phyloP scores from a whole-genome alignment of 2,329 filamentous ascomycete species.

The Madurella mycetomatis region DNA sequence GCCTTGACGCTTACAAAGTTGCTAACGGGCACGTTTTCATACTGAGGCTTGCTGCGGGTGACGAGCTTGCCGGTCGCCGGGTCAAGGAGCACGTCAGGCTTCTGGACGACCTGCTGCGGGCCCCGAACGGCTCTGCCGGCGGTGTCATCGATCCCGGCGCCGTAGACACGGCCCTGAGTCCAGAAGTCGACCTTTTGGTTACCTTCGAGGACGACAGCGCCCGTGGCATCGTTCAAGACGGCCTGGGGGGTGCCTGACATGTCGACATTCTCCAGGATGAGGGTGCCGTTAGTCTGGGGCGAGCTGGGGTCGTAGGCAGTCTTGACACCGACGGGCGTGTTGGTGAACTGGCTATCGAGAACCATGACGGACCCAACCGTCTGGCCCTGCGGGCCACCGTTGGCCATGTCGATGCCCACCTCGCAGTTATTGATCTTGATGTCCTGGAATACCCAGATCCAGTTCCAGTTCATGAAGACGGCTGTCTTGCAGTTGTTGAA shows the following conservation, averaged over 20 bases:
- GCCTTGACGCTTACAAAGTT: slow-evolving; percentile 80
- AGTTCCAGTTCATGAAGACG: slow-evolving; percentile 89
- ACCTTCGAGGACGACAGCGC: slow-evolving; percentile 60
- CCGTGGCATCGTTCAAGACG: slow-evolving; percentile 55
- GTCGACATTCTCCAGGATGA: slow-evolving; percentile 87
- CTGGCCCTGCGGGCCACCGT: slow-evolving; percentile 56
- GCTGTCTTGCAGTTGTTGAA: slow-evolving; percentile 81
- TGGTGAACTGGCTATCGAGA: slow-evolving; percentile 72
- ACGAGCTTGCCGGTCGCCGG: slow-evolving; percentile 62
- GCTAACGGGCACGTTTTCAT: slow-evolving; percentile 60
- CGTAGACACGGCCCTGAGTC: slow-evolving; percentile 75
- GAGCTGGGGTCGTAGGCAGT: slow-evolving; percentile 65
- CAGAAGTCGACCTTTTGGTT: slow-evolving; percentile 67
- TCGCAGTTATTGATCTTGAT: slow-evolving; percentile 68
- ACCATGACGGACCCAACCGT: slow-evolving; percentile 82
- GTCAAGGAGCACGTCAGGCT: slow-evolving; percentile 64
- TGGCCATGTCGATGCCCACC: slow-evolving; percentile 76
- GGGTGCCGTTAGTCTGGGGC: slow-evolving; percentile 68
- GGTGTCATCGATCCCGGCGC: slow-evolving; percentile 39
- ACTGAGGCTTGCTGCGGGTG: slow-evolving; percentile 85
- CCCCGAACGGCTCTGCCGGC: slow-evolving; percentile 56
- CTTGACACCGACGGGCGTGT: slow-evolving; percentile 71
- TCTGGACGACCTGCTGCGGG: slow-evolving; percentile 50
- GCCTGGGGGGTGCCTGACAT: slow-evolving; percentile 66
- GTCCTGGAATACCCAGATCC: slow-evolving; percentile 78